These are phyloP conservation scores for Selaginella moellendorffii DNA, from an alignment of 75 land plant genomes.

Conservation along the genomic window DNA sequence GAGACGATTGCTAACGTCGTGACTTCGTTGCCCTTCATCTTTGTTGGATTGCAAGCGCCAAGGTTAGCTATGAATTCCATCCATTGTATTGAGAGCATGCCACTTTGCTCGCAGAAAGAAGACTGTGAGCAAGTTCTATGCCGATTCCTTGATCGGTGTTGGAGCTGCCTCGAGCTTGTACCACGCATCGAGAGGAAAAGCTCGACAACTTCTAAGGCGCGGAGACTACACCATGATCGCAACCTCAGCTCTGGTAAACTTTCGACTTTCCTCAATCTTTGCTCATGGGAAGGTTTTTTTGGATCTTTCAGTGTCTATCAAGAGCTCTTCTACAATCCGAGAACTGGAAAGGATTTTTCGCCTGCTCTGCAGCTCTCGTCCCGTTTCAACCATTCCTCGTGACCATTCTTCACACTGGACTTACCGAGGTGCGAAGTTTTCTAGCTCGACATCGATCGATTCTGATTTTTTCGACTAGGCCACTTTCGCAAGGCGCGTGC, in stretches of 20 bases:
- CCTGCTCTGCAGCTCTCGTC: slow-evolving; percentile 45
- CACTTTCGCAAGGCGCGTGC: slow-evolving; percentile 61
- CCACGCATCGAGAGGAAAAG: slow-evolving; percentile 70
- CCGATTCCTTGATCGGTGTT: slow-evolving; percentile 85
- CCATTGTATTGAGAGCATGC: too few species aligned
- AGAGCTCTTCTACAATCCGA: slow-evolving; percentile 61
- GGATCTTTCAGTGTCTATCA: slow-evolving; percentile 56
- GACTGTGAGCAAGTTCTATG: slow-evolving; percentile 42
- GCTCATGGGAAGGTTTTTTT: neutral
- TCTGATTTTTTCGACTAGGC: too few species aligned
- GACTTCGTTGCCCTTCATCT: slow-evolving; percentile 82
- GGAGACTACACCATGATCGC: slow-evolving; percentile 97
- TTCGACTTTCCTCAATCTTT: neutral
- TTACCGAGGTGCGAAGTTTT: slow-evolving; percentile 93
- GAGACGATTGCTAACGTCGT: slow-evolving; percentile 74
- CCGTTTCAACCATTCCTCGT: slow-evolving; percentile 89
- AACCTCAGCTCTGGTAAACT: slow-evolving; percentile 59
- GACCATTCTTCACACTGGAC: slow-evolving; percentile 60
- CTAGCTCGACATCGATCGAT: too few species aligned
- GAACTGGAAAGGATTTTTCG: slow-evolving; percentile 52
- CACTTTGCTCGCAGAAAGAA: slow-evolving; percentile 37
- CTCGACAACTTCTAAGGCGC: slow-evolving; percentile 56
- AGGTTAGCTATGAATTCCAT: slow-evolving; percentile 34
- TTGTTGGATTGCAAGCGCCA: slow-evolving; percentile 73
- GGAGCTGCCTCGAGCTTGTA: slow-evolving; percentile 81